Evolutionary conservation across 257 asterid species (phyloP).

Genomic region (Solanum rostratum): DNA sequence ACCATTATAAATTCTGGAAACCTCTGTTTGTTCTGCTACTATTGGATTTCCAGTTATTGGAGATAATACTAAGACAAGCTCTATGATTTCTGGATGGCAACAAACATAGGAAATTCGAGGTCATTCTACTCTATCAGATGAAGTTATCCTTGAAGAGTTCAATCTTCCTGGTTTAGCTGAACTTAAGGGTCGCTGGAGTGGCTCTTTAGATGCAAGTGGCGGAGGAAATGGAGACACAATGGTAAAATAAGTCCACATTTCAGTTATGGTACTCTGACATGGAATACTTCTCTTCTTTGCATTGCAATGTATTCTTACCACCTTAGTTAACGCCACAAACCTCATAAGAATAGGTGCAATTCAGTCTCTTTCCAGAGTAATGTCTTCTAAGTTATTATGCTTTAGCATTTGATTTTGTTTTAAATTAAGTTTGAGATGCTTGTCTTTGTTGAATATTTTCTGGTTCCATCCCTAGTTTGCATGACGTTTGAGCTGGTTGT

Average conservation of each 20-base stretch:
- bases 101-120: conserved; percentile 67
- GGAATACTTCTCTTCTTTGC: background rate
- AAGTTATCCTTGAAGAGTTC: conserved; percentile 76
- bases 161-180: conserved; percentile 97
- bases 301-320: background rate
- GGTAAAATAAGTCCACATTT: conserved; percentile 31
- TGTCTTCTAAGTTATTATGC: background rate
- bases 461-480: background rate
- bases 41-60: background rate
- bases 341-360: background rate
- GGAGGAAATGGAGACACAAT: conserved; percentile 99
- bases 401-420: background rate
- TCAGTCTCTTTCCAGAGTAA: background rate
- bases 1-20: background rate
- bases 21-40: background rate
- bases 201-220: conserved; percentile 94
- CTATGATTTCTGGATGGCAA: background rate
- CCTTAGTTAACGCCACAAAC: background rate
- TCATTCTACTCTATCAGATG: conserved; percentile 60
- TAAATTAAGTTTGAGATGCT: background rate
- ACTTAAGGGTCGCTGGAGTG: conserved; percentile 93
- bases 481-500: background rate
- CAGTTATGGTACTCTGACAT: background rate
- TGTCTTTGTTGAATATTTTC: background rate
- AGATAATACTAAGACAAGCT: background rate